Evolutionary conservation across 2,329 filamentous ascomycete species (phyloP), one percentile per base, ranked within the genome.

Genomic region (Phialophora chinensis): DNA sequence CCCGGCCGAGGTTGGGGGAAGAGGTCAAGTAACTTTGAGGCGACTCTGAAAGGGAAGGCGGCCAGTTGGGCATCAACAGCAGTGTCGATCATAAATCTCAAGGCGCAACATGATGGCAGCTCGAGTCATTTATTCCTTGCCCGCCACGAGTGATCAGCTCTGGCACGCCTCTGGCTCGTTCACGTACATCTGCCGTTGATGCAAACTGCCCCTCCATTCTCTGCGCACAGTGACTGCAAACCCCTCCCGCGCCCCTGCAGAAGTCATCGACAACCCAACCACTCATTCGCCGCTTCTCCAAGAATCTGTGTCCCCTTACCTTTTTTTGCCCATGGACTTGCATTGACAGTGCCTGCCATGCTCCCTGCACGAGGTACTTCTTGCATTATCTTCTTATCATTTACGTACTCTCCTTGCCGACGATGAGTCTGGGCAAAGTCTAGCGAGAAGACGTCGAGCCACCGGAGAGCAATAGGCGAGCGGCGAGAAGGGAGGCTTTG

Each of bases 31-130:
- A 12, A 25, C 49, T 53, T 53, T 29, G 23, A 53, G 49, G 53
- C 53, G 53, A 31, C 0, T 6, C 11, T 7, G 17, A 29, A 31
- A 55, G 29, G 25, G 27, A 53, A 29, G 59, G 59, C 59, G 47
- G 47, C 59, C 59, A 61, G 59, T 61, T 61, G 59, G 59, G 59
- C 59, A 61, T 7, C 59, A 61, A 61, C 35, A 17, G 4, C 31
- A 52, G 31, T 42, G 59, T 53, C 59, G 59, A 61, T 61, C 59
- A 38, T 54, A 27, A 8, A 20, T 4, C 29, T 12, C 17, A n/a
- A 35, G 23, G 47, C 47, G 47, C 47, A 50, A 50, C 47, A 12
- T 50, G 47, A 12, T 50, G 47, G 4, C 2, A 7, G 20, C 47
- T n/a, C 17, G n/a, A 50, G n/a, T 25, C 14, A 50, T 14, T 50